phyloP scores from a whole-genome alignment of 805 yeast species.

The Metschnikowia borealis region DNA sequence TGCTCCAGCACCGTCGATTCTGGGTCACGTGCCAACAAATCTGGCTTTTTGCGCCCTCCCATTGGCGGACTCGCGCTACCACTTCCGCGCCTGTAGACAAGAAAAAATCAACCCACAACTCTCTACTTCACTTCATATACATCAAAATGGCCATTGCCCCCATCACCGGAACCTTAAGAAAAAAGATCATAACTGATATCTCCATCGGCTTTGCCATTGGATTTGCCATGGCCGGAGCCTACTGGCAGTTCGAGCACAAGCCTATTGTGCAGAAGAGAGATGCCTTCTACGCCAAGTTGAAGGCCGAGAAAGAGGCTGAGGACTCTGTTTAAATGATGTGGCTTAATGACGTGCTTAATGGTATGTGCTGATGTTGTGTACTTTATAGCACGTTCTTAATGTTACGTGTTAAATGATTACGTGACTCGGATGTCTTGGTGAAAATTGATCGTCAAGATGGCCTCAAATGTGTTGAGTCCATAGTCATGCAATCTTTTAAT shows the following conservation, averaged over 20 bases:
- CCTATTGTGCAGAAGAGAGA: slow-evolving; percentile 72
- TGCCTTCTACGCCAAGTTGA: slow-evolving; percentile 74
- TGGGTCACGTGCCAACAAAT: slow-evolving; percentile 1
- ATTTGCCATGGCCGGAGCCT: slow-evolving; percentile 53
- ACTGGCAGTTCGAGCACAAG: slow-evolving; percentile 89
- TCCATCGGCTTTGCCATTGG: slow-evolving; percentile 63
- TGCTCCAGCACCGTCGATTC: background rate
- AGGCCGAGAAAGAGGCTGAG: slow-evolving; percentile 66
- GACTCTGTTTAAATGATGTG: slow-evolving; percentile 28
- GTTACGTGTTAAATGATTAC: too few relatives aligned
- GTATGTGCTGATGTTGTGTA: too few relatives aligned
- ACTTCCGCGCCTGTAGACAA: slow-evolving; percentile 8
- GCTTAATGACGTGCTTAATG: too few relatives aligned
- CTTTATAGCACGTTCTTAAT: too few relatives aligned
- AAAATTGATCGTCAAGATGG: background rate
- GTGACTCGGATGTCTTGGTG: too few relatives aligned
- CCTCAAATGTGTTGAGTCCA: background rate
- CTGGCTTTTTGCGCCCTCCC: slow-evolving; percentile 8
- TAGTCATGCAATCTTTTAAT: background rate
- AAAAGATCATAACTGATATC: slow-evolving; percentile 77
- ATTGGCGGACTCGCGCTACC: slow-evolving; percentile 11
- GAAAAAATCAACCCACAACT: slow-evolving; percentile 2
- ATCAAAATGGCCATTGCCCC: slow-evolving; percentile 72
- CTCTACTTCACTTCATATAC: slow-evolving; percentile 3
- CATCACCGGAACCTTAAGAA: slow-evolving; percentile 78